Evolutionary conservation across 129 eudicot species (phyloP).

Genomic region (Cynara cardunculus): DNA sequence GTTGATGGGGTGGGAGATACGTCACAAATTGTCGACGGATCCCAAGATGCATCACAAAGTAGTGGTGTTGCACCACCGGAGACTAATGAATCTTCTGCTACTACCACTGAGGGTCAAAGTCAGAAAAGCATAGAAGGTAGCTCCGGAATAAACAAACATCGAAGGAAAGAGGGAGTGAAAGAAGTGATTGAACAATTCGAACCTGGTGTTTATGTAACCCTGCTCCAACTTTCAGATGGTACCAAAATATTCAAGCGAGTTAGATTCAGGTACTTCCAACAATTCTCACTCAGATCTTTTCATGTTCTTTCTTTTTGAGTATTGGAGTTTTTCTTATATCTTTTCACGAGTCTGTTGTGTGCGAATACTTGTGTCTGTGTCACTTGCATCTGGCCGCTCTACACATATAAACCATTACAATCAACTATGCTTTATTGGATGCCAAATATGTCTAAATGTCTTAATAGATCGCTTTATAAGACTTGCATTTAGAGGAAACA

Average conservation of each 20-base stretch:
- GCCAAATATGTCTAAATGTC: neutral
- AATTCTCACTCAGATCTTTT: neutral
- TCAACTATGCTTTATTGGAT: neutral
- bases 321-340: neutral
- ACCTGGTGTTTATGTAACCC: constrained; percentile 85
- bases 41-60: neutral
- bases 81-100: constrained; percentile 33
- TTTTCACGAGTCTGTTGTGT: neutral
- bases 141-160: constrained; percentile 15
- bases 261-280: constrained; percentile 69
- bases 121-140: constrained; percentile 26
- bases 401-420: no score
- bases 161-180: constrained; percentile 39
- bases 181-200: constrained; percentile 85
- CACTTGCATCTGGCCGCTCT: no score
- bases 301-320: constrained; percentile 2
- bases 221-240: constrained; percentile 43
- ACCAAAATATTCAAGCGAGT: constrained; percentile 70
- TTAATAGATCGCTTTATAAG: neutral
- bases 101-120: constrained; percentile 16
- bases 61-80: constrained; percentile 25
- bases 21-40: neutral
- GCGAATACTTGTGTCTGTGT: no score
- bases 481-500: neutral
- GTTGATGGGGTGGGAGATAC: constrained; percentile 19